Base-by-base conservation (phyloP, 805 yeast species). In the Cyberlindnera euphorbiiphila region DNA sequence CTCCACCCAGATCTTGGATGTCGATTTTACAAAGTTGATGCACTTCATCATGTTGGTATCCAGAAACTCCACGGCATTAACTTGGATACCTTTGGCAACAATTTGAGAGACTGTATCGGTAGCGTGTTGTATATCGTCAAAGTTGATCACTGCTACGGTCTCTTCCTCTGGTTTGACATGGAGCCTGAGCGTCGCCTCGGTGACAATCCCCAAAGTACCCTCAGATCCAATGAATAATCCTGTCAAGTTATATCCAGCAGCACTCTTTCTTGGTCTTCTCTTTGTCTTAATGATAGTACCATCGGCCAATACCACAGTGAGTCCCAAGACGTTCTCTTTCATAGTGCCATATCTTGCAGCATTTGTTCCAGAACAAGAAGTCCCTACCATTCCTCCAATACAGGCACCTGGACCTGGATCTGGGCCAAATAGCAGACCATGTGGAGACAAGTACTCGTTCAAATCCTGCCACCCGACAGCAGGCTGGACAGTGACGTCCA, bases 351-450 rank as follows among this genome's bases (percentile, higher is more conserved):
- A 84, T 34, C 85, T 60, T 18, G 79, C 76, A 18, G 91, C 89
- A 49, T 83, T 80, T 3, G 91, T 81, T 6, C 94, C 94, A 0
- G 89, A 81, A 42, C 91, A 83, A 22, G 82, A 78, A 17, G 85
- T 82, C 8, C 81, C 82, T 30, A 79, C 75, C 76, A 82, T 81
- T 5, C 94, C 94, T 26, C 86, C 85, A 39, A 85, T 78, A 44
- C 78, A 70, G 1, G 91, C 93, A 37, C 87, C 87, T 16, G 91
- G 88, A 31, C 89, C 89, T 1, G 78, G 78, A 56, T 83, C 91
- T 12, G 84, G 83, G 0, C 93, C 93, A 55, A 85, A 80, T 54
- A 85, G 50, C 15, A 80, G 57, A 0, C 74, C 74, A 34, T 70
- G 53, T 7, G 72, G 72, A 7, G 53, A 56, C 36, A 79, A 50